phyloP scores from a whole-genome alignment of 805 yeast genomes.

The Torulaspora gathmanii region DNA sequence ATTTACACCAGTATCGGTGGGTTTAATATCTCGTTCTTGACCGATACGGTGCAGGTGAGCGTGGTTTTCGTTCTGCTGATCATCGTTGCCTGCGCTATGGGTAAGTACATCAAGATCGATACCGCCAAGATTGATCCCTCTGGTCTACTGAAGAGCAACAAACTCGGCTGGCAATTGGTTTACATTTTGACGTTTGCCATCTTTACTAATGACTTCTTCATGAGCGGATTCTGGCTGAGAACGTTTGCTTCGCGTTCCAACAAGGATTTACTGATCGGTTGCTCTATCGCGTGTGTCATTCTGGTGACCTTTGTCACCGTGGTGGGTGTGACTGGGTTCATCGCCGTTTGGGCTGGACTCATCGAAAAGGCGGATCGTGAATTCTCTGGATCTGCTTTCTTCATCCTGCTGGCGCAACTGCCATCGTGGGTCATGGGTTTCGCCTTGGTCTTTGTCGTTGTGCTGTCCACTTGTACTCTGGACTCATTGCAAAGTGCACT shows the following conservation, averaged over 20 bases:
- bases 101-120: conserved; percentile 59
- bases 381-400: conserved; percentile 66
- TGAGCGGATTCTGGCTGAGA: conserved; percentile 91
- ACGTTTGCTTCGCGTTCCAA: conserved; percentile 84
- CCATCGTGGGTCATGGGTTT: conserved; percentile 86
- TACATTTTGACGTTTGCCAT: conserved; percentile 84
- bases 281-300: conserved; percentile 67
- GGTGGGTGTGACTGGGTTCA: conserved; percentile 76
- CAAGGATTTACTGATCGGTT: conserved; percentile 69
- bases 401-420: conserved; percentile 61
- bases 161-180: conserved; percentile 83
- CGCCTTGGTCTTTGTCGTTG: conserved; percentile 65
- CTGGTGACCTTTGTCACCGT: conserved; percentile 60
- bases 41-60: conserved; percentile 81
- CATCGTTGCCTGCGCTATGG: conserved; percentile 74
- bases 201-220: conserved; percentile 81
- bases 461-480: conserved; percentile 81
- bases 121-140: conserved; percentile 57
- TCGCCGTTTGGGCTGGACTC: conserved; percentile 87
- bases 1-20: conserved; percentile 88
- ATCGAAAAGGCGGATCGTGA: conserved; percentile 42
- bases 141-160: conserved; percentile 59
- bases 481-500: conserved; percentile 86
- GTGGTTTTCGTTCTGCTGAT: conserved; percentile 63
- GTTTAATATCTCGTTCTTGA: conserved; percentile 78